Base-by-base conservation (phyloP, 1,284 basidiomycete species). In the Crepidotus sp. region DNA sequence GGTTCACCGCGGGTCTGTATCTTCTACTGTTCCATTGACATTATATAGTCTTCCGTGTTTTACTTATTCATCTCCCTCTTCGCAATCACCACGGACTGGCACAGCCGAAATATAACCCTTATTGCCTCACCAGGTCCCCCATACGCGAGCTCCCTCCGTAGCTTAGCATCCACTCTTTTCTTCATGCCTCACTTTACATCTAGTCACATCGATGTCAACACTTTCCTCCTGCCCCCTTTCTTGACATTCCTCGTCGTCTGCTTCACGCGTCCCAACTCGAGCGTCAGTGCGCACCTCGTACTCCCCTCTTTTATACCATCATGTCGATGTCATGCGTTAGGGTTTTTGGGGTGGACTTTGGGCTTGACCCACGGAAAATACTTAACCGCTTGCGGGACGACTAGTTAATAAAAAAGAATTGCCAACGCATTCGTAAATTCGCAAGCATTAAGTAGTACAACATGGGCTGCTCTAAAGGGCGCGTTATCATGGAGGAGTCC, bases 251-350 rank as follows among this genome's bases (percentile, higher is more conserved):
- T 48, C 37, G 32, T 35, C 32, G 26, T 29, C 39, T 44, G 33
- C n/a, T 35, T 48, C 13, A 31, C 30, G 19, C 38, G 11, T 33
- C 57, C n/a, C 54, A 59, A 58, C 57, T 57, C 56, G 58, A 55
- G 58, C 55, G 50, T 53, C 58, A 58, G 58, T 55, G 57, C 50
- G 58, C 50, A 56, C 46, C 58, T 58, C 57, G 55, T 31, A 22
- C 38, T 52, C 54, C 57, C 43, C 42, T 57, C 57, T 22, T 57
- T 58, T 45, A 40, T 46, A 48, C 35, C 48, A 52, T 22, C 19
- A 29, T 29, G 27, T 25, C 37, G 19, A 37, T 45, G 36, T 25
- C 48, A 26, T 21, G 40, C 38, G 34, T 40, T 26, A 35, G 42
- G 27, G 27, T 29, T 29, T 29, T 17, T 24, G 43, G 40, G 41